These are phyloP conservation scores for Hortiboletus flavorubellus DNA, from an alignment of 768 basidiomycete genomes.

Conservation along the genomic window DNA sequence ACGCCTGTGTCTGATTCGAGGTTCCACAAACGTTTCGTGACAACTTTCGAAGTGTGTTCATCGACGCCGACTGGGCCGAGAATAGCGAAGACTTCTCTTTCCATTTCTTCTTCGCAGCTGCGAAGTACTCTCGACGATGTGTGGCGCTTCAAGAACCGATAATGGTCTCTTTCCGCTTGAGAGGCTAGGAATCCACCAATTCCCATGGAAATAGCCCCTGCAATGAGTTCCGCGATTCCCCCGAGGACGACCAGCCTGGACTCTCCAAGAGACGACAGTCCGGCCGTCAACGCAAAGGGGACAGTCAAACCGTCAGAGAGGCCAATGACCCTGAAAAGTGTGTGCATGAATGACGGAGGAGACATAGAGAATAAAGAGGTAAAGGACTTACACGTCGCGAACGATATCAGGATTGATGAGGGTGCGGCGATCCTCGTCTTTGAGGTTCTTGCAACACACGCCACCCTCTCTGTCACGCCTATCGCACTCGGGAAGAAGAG, in stretches of 20 bases:
- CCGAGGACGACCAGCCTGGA: constrained; percentile 89
- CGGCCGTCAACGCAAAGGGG: constrained; percentile 88
- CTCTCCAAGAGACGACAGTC: constrained; percentile 83
- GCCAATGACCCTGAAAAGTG: constrained; percentile 68
- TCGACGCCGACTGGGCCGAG: constrained; percentile 90
- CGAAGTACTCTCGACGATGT: constrained; percentile 81
- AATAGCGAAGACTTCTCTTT: constrained; percentile 87
- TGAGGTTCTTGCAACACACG: constrained; percentile 88
- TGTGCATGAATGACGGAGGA: neutral
- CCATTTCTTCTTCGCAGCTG: constrained; percentile 93
- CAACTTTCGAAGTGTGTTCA: constrained; percentile 70
- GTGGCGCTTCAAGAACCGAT: constrained; percentile 70
- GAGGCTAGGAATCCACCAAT: constrained; percentile 97
- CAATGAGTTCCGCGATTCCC: constrained; percentile 93
- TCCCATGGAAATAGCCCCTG: constrained; percentile 97
- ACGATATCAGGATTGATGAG: constrained; percentile 86
- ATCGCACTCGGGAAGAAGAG: constrained; percentile 54
- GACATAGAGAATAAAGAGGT: neutral
- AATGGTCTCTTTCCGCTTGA: constrained; percentile 95
- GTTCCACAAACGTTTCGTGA: constrained; percentile 71
- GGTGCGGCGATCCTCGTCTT: constrained; percentile 71
- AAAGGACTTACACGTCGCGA: constrained; percentile 70
- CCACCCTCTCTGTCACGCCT: constrained; percentile 52
- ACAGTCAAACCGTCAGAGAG: constrained; percentile 88
- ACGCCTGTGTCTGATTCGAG: constrained; percentile 48